Percentiles rank a stretch among this genome's conserved stretches.
phyloP scores from a whole-genome alignment of 2,329 filamentous ascomycete genomes.

The Colletotrichum karsti region DNA sequence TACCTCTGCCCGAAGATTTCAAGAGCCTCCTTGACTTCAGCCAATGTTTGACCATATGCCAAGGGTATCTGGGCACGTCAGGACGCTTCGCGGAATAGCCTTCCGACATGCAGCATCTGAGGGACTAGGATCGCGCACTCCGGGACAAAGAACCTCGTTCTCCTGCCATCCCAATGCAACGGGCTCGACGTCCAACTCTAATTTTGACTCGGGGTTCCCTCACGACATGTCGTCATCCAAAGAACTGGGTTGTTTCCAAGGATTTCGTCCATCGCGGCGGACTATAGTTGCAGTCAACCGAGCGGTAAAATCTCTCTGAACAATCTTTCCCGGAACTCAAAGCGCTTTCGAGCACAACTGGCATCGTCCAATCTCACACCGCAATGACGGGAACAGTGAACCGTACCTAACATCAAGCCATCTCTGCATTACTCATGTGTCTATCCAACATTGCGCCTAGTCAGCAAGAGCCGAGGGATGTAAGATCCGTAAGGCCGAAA shows the following conservation, averaged over 20 bases:
- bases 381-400: no score
- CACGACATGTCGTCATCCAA: neutral
- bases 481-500: slow-evolving; percentile 7
- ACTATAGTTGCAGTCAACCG: no score
- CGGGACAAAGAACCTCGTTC: neutral
- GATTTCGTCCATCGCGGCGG: no score
- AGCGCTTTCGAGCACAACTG: no score
- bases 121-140: neutral
- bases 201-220: neutral
- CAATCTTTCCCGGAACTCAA: no score
- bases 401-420: slow-evolving; percentile 21
- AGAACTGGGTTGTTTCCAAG: no score
- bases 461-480: neutral
- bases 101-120: neutral
- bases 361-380: no score
- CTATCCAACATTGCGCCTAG: slow-evolving; percentile 25
- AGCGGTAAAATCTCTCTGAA: no score
- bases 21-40: no score
- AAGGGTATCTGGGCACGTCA: no score
- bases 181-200: neutral
- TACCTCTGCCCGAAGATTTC: no score
- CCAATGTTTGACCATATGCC: no score
- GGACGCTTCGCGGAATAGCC: neutral
- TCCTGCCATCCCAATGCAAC: neutral
- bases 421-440: slow-evolving; percentile 29